A percentile compares a stretch with the other conserved stretches of the same genome.
phyloP scores from a whole-genome alignment of 2,329 filamentous ascomycete species.

The Aspergillus tanneri region DNA sequence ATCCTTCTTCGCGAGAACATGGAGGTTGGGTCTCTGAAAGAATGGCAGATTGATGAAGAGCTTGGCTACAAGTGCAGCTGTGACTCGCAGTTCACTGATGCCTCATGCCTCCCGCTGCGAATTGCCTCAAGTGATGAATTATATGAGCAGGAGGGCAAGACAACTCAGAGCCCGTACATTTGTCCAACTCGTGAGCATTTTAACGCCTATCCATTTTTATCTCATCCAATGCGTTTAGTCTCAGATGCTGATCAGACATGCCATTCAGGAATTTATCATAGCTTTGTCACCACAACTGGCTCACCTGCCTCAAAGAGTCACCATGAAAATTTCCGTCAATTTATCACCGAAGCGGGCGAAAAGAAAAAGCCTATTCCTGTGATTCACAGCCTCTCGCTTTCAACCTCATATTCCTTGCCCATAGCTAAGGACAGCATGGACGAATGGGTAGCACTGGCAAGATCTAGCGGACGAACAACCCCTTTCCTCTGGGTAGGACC shows the following conservation, averaged over 20 bases:
- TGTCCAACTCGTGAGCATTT: slow-evolving; percentile 23
- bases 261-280: slow-evolving; percentile 37
- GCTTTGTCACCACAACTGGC: slow-evolving; percentile 34
- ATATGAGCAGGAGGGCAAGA: slow-evolving; percentile 9
- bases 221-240: no score
- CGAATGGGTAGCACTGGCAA: slow-evolving; percentile 41
- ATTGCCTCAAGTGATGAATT: slow-evolving; percentile 30
- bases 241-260: slow-evolving; percentile 5
- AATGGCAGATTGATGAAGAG: slow-evolving; percentile 39
- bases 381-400: slow-evolving; percentile 40
- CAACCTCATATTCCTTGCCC: slow-evolving; percentile 31
- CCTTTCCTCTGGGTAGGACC: slow-evolving; percentile 48
- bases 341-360: slow-evolving; percentile 28
- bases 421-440: slow-evolving; percentile 36
- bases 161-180: slow-evolving; percentile 16
- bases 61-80: slow-evolving; percentile 38
- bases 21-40: slow-evolving; percentile 39
- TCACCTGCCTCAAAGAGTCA: slow-evolving; percentile 31
- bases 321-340: slow-evolving; percentile 32
- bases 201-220: no score
- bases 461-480: slow-evolving; percentile 36
- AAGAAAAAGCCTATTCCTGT: slow-evolving; percentile 42
- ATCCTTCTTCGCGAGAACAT: slow-evolving; percentile 46
- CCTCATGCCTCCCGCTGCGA: slow-evolving; percentile 29
- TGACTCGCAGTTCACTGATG: slow-evolving; percentile 41